Conservation (phyloP, 441 rosid genomes). For the Populus hybrid region DNA sequence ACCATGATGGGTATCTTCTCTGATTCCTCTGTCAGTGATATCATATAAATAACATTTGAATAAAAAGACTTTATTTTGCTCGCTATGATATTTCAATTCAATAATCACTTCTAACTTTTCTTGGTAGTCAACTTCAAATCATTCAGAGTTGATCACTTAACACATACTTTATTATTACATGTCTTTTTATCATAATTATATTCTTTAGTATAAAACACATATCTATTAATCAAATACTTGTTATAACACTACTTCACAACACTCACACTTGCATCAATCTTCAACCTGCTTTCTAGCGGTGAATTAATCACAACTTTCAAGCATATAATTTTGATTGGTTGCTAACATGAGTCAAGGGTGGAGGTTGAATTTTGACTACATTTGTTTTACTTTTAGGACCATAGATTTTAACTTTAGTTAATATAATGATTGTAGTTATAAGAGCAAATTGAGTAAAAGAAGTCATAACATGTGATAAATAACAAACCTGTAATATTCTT, state of each 20-base stretch:
- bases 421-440: neutral
- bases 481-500: neutral
- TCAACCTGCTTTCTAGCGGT: neutral
- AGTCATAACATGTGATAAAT: neutral
- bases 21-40: no score
- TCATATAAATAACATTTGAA: no score
- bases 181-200: no score
- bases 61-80: no score
- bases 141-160: no score
- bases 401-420: neutral
- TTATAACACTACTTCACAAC: no score
- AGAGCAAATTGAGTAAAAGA: neutral
- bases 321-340: neutral
- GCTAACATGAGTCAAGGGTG: neutral
- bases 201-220: no score
- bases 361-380: neutral
- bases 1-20: no score
- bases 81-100: no score
- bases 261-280: neutral
- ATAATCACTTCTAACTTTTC: fast-evolving
- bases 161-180: no score
- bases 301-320: neutral
- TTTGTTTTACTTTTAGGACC: neutral
- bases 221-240: no score
- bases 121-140: no score